These are phyloP conservation scores for Kodamaea ohmeri DNA, from an alignment of 1,139 yeast genomes.

Conservation along the genomic window DNA sequence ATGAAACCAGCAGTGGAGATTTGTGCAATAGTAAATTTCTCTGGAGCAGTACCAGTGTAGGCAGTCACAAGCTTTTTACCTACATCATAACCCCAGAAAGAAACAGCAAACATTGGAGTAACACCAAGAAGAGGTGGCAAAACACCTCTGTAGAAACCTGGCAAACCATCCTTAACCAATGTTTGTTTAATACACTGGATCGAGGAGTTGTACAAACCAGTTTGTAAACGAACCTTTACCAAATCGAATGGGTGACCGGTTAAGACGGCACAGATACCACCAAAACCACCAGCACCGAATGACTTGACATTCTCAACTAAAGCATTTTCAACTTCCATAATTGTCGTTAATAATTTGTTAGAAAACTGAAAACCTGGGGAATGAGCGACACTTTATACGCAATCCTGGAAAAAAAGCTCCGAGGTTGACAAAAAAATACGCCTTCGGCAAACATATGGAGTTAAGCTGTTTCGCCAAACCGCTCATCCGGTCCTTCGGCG, in stretches of 20 bases:
- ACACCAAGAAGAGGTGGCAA: slow-evolving; percentile 90
- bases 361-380: slow-evolving; percentile 13
- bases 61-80: slow-evolving; percentile 73
- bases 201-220: slow-evolving; percentile 62
- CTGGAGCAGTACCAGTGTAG: slow-evolving; percentile 38
- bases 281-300: slow-evolving; percentile 82
- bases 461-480: no score
- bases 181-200: slow-evolving; percentile 68
- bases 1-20: slow-evolving; percentile 94
- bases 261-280: slow-evolving; percentile 66
- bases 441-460: background rate
- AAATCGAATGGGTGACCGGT: slow-evolving; percentile 97
- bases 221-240: slow-evolving; percentile 87
- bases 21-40: slow-evolving; percentile 59
- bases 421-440: background rate
- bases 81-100: slow-evolving; percentile 97
- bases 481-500: no score
- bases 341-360: slow-evolving; percentile 11
- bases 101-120: slow-evolving; percentile 97
- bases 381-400: slow-evolving; percentile 5
- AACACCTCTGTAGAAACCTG: slow-evolving; percentile 84
- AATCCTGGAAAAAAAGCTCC: background rate
- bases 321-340: slow-evolving; percentile 49
- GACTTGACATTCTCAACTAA: slow-evolving; percentile 63
- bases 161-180: slow-evolving; percentile 65